These are phyloP conservation scores for Leccinum variabile DNA, from an alignment of 1,284 basidiomycete genomes.

Conservation along the genomic window DNA sequence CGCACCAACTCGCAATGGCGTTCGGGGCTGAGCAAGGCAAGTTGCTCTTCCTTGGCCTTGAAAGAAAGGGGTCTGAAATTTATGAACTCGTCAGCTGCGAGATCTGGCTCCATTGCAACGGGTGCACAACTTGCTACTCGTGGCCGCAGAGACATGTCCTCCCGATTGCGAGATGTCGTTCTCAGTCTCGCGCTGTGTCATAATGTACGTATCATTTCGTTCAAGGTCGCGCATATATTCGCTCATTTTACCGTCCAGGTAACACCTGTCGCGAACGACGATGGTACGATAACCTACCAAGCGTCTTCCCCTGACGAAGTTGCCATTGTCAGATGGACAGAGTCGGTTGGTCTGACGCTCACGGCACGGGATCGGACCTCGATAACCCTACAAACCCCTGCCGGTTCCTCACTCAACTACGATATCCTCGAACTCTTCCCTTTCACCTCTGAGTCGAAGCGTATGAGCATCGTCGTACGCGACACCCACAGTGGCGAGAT, in stretches of 20 bases:
- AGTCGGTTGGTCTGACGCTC: conserved; percentile 89
- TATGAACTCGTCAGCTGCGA: conserved; percentile 40
- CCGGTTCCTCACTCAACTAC: conserved; percentile 64
- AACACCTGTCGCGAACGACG: conserved; percentile 93
- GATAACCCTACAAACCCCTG: conserved; percentile 77
- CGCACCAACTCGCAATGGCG: conserved; percentile 80
- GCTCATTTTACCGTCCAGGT: conserved; percentile 53
- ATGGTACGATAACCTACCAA: conserved; percentile 93
- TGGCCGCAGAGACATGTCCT: conserved; percentile 93
- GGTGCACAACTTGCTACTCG: conserved; percentile 79
- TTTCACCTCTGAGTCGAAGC: conserved; percentile 97
- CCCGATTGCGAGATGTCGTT: conserved; percentile 92
- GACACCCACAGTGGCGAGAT: conserved; percentile 77
- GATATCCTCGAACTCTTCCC: conserved; percentile 96
- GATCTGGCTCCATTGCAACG: conserved; percentile 57
- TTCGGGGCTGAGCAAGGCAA: conserved; percentile 61
- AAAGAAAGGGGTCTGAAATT: neutral
- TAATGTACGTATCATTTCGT: conserved; percentile 62
- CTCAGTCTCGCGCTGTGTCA: conserved; percentile 94
- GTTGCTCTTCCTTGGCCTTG: neutral
- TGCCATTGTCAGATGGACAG: conserved; percentile 98
- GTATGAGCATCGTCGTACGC: conserved; percentile 96
- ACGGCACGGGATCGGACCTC: conserved; percentile 85
- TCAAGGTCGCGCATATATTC: neutral
- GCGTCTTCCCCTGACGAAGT: conserved; percentile 99